phyloP scores from a whole-genome alignment of 148 eudicot species.

The Arctostaphylos glauca region DNA sequence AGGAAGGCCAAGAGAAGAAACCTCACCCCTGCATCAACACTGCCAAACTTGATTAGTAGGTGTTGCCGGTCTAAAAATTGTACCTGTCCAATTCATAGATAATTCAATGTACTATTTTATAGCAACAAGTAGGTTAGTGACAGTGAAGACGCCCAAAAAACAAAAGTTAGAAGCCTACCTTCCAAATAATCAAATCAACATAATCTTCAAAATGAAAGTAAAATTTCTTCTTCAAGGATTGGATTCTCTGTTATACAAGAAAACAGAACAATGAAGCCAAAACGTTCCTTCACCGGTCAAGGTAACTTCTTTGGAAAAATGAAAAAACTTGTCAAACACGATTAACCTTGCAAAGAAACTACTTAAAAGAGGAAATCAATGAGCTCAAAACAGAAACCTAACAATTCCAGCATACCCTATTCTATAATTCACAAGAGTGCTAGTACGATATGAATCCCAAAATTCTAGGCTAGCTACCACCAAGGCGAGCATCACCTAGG shows the following conservation, averaged over 20 bases:
- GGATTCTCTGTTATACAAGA: slow-evolving; percentile 68
- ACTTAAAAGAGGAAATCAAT: neutral
- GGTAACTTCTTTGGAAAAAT: neutral
- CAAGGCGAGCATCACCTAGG: neutral
- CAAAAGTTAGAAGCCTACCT: slow-evolving; percentile 46
- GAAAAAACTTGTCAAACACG: neutral
- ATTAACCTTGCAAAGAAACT: neutral
- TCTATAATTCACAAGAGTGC: neutral
- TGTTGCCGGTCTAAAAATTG: slow-evolving; percentile 97
- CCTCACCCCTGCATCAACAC: slow-evolving; percentile 95
- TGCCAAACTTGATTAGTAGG: slow-evolving; percentile 91
- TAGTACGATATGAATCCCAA: neutral
- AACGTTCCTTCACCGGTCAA: neutral
- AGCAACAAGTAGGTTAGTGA: neutral
- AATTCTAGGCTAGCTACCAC: neutral
- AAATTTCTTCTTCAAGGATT: slow-evolving; percentile 91
- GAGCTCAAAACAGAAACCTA: neutral
- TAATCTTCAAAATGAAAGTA: slow-evolving; percentile 93
- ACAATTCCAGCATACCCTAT: neutral
- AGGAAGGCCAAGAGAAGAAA: slow-evolving; percentile 16
- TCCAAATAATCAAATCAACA: slow-evolving; percentile 88
- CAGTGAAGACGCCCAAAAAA: neutral
- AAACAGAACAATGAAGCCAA: slow-evolving; percentile 18
- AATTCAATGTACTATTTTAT: neutral
- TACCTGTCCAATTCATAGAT: slow-evolving; percentile 49